Percentiles rank a stretch among this genome's conserved stretches.
Evolutionary conservation across 495 filamentous ascomycete species (phyloP).

Genomic region (Penicillium atrosanguineum): DNA sequence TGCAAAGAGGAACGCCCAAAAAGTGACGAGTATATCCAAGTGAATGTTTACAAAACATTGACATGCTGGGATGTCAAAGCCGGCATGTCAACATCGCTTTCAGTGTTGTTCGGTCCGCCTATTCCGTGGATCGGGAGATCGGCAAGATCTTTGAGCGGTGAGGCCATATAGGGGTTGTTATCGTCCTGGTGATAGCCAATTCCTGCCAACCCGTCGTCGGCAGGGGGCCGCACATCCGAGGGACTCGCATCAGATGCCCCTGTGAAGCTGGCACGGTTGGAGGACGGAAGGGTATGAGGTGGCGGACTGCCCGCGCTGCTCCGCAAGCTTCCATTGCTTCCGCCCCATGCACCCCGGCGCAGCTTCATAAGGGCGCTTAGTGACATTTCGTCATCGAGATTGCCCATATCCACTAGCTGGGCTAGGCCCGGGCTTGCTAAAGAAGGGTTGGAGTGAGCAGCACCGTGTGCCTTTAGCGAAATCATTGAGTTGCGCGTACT

Average conservation of each 20-base stretch:
- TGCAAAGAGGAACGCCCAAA: conserved; percentile 2
- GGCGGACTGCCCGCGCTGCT: conserved; percentile 63
- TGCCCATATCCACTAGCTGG: conserved; percentile 68
- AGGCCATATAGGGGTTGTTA: conserved; percentile 6
- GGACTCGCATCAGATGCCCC: conserved; percentile 38
- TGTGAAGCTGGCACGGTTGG: conserved; percentile 38
- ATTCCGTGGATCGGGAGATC: conserved; percentile 21
- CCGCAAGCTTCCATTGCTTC: conserved; percentile 69
- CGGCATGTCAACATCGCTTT: conserved; percentile 13
- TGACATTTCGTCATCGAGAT: conserved; percentile 67
- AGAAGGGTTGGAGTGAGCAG: conserved; percentile 39
- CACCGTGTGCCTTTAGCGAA: conserved; percentile 60
- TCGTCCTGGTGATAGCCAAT: conserved; percentile 17
- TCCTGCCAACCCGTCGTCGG: conserved; percentile 15
- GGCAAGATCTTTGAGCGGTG: conserved; percentile 16
- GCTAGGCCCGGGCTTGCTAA: conserved; percentile 61
- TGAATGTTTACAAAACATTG: conserved; percentile 15
- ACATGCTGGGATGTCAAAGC: conserved; percentile 1
- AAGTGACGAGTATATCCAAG: conserved; percentile 13
- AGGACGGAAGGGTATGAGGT: conserved; percentile 33
- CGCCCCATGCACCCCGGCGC: conserved; percentile 74
- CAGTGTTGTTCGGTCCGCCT: conserved; percentile 11
- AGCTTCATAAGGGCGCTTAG: conserved; percentile 70
- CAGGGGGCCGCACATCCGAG: conserved; percentile 13
- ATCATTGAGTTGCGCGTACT: conserved; percentile 90